Percentiles rank a stretch among this genome's conserved stretches.
phyloP scores from a whole-genome alignment of 352 stramenopile species.

The Thalassiosira oceanica region DNA sequence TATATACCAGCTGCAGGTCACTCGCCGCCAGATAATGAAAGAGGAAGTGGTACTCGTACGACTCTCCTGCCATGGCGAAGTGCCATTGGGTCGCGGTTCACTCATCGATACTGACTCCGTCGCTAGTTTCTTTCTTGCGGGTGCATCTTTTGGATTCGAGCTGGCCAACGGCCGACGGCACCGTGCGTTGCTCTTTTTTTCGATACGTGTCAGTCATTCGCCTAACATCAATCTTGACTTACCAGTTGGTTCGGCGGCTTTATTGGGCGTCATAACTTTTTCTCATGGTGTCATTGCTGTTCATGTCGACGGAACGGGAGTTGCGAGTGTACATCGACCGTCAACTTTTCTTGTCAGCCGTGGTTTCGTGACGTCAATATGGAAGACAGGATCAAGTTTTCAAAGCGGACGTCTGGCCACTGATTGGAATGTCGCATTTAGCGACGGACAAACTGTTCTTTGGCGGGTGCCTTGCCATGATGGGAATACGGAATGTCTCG shows the following conservation, averaged over 20 bases:
- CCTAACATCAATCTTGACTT: constrained; percentile 1
- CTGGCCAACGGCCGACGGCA: constrained; percentile 7
- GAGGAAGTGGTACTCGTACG: constrained; percentile 22
- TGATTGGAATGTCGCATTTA: constrained; percentile 41
- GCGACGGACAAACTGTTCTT: constrained; percentile 36
- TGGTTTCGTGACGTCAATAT: not conserved
- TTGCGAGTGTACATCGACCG: constrained; percentile 21
- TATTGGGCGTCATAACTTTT: constrained; percentile 40
- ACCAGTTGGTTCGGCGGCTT: constrained; percentile 3
- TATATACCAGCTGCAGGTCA: constrained; percentile 39
- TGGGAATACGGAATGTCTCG: not conserved
- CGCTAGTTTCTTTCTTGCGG: constrained; percentile 41
- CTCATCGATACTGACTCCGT: constrained; percentile 20
- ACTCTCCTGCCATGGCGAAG: constrained; percentile 13
- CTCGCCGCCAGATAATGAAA: constrained; percentile 5
- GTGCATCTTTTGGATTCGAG: constrained; percentile 38
- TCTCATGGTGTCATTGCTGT: constrained; percentile 31
- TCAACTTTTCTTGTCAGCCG: constrained; percentile 7
- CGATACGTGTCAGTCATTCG: not conserved
- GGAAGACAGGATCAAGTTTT: constrained; percentile 22
- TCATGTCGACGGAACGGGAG: constrained; percentile 16
- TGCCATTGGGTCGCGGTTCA: constrained; percentile 8
- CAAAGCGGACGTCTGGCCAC: constrained; percentile 28
- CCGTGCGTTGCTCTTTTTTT: not conserved
- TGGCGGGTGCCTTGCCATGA: constrained; percentile 39